Percentiles rank a stretch among this genome's conserved stretches.
phyloP scores from a whole-genome alignment of 2,329 filamentous ascomycete species.

The Whalleya microplaca region DNA sequence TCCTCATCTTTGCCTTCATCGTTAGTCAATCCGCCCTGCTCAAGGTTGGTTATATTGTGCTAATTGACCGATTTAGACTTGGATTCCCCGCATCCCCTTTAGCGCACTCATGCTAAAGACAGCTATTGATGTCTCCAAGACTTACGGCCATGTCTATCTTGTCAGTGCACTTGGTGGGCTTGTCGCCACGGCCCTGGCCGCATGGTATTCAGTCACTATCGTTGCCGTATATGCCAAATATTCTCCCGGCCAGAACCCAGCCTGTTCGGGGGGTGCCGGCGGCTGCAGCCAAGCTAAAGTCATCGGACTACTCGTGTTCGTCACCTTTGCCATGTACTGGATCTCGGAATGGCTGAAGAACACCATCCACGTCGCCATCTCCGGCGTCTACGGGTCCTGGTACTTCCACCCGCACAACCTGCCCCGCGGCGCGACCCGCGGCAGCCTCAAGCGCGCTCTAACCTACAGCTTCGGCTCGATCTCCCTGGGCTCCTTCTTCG shows the following conservation, averaged over 20 bases:
- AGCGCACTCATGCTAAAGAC: slow-evolving; percentile 88
- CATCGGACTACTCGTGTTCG: slow-evolving; percentile 81
- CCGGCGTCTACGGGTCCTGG: slow-evolving; percentile 90
- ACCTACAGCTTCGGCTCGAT: slow-evolving; percentile 95
- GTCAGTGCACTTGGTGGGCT: slow-evolving; percentile 85
- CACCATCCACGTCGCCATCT: slow-evolving; percentile 84
- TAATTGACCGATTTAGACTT: slow-evolving; percentile 50
- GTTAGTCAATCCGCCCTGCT: slow-evolving; percentile 15
- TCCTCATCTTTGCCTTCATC: slow-evolving; percentile 81
- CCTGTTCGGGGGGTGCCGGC: slow-evolving; percentile 56
- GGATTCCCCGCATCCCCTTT: slow-evolving; percentile 90
- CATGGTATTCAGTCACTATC: slow-evolving; percentile 85
- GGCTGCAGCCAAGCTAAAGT: slow-evolving; percentile 77
- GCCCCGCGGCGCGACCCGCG: slow-evolving; percentile 78
- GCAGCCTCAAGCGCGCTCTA: slow-evolving; percentile 78
- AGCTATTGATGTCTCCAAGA: slow-evolving; percentile 81
- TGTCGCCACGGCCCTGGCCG: slow-evolving; percentile 73
- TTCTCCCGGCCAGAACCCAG: slow-evolving; percentile 63
- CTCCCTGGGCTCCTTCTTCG: slow-evolving; percentile 79
- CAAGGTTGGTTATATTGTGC: not conserved
- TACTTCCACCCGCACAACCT: slow-evolving; percentile 78
- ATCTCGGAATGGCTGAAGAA: slow-evolving; percentile 93
- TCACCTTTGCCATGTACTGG: slow-evolving; percentile 94
- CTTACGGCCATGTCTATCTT: slow-evolving; percentile 82
- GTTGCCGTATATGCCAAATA: slow-evolving; percentile 87